Conservation (phyloP, 108 stramenopile species). For the Nannochloropsis gaditana region DNA sequence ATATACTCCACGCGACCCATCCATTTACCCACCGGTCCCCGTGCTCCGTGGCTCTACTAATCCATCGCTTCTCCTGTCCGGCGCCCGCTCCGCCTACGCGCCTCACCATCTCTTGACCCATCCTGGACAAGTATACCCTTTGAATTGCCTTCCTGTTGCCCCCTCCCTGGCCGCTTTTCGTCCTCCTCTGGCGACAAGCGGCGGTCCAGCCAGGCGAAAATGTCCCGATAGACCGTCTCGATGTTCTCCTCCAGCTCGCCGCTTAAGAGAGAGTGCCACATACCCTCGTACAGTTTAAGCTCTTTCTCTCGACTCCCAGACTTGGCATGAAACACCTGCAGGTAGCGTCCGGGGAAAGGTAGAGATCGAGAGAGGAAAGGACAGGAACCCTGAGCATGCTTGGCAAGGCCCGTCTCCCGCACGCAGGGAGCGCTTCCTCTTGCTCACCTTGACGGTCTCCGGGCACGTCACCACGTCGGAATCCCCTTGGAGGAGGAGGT, state of each 20-base stretch:
- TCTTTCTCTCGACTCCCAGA: background rate
- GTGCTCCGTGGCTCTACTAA: background rate
- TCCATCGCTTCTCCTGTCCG: background rate
- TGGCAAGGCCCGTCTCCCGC: too few species aligned
- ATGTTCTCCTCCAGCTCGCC: background rate
- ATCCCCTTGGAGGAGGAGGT: background rate
- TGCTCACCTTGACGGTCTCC: background rate
- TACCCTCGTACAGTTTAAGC: background rate
- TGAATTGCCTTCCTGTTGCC: background rate
- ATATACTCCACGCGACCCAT: too few species aligned
- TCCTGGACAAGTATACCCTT: too few species aligned
- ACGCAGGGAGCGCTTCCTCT: background rate
- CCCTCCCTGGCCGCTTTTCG: background rate
- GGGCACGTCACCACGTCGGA: background rate
- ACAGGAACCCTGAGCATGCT: background rate
- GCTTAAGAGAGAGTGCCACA: constrained; percentile 10
- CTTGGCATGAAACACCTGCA: constrained; percentile 5
- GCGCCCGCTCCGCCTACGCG: background rate
- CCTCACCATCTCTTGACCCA: background rate
- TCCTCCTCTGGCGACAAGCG: background rate
- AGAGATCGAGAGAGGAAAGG: background rate
- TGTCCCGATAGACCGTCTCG: background rate
- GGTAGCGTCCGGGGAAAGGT: background rate
- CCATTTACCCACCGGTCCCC: too few species aligned
- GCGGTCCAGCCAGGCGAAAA: background rate